phyloP scores from a whole-genome alignment of 495 filamentous ascomycete genomes.

The Penicillium cosmopolitanum region DNA sequence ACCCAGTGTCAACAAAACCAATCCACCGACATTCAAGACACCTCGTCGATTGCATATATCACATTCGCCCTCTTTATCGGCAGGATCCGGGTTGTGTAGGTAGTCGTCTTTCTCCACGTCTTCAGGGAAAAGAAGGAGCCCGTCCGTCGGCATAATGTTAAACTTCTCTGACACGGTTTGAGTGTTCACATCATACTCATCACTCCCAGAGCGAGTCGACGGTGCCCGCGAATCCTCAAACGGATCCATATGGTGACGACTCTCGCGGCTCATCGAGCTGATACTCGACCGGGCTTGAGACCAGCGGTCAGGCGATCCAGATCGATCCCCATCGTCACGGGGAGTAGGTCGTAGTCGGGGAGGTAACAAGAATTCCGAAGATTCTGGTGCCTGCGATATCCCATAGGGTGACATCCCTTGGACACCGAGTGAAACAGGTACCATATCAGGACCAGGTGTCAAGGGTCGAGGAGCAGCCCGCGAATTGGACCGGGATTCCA shows the following conservation, averaged over 20 bases:
- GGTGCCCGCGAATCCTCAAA: slow-evolving; percentile 62
- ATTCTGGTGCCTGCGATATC: slow-evolving; percentile 48
- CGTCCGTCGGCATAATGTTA: slow-evolving; percentile 74
- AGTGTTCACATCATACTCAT: slow-evolving; percentile 70
- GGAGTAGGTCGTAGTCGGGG: slow-evolving; percentile 40
- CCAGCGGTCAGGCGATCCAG: slow-evolving; percentile 28
- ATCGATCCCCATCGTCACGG: slow-evolving; percentile 19
- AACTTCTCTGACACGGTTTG: slow-evolving; percentile 81
- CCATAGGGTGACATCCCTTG: slow-evolving; percentile 35
- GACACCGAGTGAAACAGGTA: slow-evolving; percentile 12
- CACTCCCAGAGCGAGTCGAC: slow-evolving; percentile 65
- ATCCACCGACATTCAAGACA: slow-evolving; percentile 67
- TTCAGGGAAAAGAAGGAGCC: slow-evolving; percentile 70
- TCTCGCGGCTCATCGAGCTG: slow-evolving; percentile 55
- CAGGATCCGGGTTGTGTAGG: slow-evolving; percentile 71
- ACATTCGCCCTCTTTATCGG: slow-evolving; percentile 67
- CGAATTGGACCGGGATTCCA: slow-evolving; percentile 15
- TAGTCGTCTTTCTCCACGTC: slow-evolving; percentile 81
- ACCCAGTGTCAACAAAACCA: slow-evolving; percentile 63
- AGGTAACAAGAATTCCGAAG: slow-evolving; percentile 63
- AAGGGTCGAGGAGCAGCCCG: slow-evolving; percentile 31
- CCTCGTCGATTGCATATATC: slow-evolving; percentile 71
- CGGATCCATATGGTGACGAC: slow-evolving; percentile 41
- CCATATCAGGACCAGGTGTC: slow-evolving; percentile 22
- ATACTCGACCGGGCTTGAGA: slow-evolving; percentile 27